Percentiles rank a stretch among this genome's conserved stretches.
These are phyloP conservation scores for Arabidopsis arenosa DNA, from an alignment of 345 rosid species.

Conservation along the genomic window DNA sequence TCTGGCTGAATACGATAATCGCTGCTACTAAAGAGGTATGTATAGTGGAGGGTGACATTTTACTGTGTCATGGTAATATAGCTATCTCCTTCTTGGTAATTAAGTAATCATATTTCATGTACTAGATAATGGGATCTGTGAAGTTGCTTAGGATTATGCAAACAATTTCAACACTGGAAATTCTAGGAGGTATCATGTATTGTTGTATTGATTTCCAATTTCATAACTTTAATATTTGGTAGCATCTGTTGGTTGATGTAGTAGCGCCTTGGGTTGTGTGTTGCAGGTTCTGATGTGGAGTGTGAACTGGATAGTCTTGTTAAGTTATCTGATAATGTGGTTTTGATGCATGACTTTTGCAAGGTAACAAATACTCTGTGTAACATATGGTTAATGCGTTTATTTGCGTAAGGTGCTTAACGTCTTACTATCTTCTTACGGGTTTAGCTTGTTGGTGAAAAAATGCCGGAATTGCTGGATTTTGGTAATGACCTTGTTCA, in stretches of 20 bases:
- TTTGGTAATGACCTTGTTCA: neutral
- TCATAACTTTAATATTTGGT: neutral
- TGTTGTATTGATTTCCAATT: neutral
- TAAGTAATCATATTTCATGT: neutral
- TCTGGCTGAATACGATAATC: neutral
- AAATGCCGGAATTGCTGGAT: neutral
- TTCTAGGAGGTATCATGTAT: neutral
- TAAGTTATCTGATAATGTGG: neutral
- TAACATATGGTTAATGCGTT: neutral
- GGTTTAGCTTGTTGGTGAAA: neutral
- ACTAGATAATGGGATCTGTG: neutral
- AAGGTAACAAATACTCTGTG: neutral
- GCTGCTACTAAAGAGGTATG: neutral
- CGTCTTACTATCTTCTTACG: neutral
- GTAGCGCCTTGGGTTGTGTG: neutral
- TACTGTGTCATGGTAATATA: neutral
- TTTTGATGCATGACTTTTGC: neutral
- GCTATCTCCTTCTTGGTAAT: neutral
- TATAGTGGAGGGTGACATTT: neutral
- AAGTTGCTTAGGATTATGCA: neutral
- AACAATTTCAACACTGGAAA: neutral
- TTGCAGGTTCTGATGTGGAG: neutral
- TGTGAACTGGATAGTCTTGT: neutral
- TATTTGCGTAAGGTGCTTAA: neutral
- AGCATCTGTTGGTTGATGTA: neutral